Base-by-base conservation (phyloP, 2,329 filamentous ascomycete species). In the Allantophomopsis cytisporea region DNA sequence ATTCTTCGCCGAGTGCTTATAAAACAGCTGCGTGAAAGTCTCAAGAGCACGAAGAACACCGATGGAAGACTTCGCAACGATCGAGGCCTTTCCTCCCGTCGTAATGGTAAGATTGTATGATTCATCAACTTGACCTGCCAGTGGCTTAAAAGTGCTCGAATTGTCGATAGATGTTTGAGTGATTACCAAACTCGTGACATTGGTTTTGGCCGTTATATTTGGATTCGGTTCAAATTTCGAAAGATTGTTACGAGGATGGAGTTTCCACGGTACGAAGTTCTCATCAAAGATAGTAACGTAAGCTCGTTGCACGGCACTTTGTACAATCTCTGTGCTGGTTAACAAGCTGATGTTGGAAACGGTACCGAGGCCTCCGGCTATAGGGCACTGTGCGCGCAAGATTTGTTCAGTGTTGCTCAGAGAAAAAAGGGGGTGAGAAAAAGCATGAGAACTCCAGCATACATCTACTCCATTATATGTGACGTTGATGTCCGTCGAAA, bases 21-120 rank as follows among this genome's bases (percentile, higher is more conserved):
- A 89, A 62, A 91, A 91, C 13, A 93, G 71, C 62, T 93, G 85
- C 0, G 72, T 69, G 52, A 91, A 85, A 2, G 82, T 80, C 47
- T 83, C 79, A 16, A 93, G 66, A n/a, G 71, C 85, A 46, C 75
- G 74, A 14, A 85, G 64, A 28, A 88, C 63, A 37, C 85, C 85
- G 6, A 73, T 70, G 13, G 79, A 78, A 1, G 80, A 76, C 30
- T 66, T 66, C 13, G 81, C 82, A 17, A 62, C 63, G 50, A 91
- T 77, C 31, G 63, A 69, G 21, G 73, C 80, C 16, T 65, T 61
- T 38, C 82, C 82, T 23, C 68, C 57, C 15, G 60, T 54, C 11
- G 65, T 66, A 31, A 93, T 56, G 1, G 64, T 68, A 20, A 93
- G 62, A 18, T 65, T 72, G 61, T 93, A 93, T 2, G 80, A 83